Conservation (phyloP, 441 rosid species). For the Monsonia emarginata region DNA sequence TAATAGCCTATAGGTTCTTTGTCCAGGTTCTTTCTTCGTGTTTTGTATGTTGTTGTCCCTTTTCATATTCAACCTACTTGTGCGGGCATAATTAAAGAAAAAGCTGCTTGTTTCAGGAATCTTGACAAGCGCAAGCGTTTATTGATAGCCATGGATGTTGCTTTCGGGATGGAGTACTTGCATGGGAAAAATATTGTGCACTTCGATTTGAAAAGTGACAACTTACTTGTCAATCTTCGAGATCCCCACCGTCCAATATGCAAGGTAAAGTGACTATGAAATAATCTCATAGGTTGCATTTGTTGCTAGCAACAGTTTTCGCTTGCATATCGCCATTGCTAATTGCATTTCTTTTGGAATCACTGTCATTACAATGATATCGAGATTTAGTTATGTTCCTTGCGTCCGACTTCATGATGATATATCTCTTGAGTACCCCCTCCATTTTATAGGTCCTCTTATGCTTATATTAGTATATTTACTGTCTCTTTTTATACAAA, state of each 20-base stretch:
- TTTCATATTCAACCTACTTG: neutral
- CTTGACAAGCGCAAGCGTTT: constrained; percentile 53
- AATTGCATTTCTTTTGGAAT: too few species aligned
- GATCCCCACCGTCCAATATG: constrained; percentile 73
- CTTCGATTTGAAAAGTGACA: constrained; percentile 66
- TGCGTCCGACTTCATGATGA: neutral
- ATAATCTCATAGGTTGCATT: too few species aligned
- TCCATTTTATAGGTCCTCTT: too few species aligned
- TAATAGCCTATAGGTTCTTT: constrained; percentile 9
- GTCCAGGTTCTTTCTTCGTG: neutral
- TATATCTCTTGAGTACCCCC: too few species aligned
- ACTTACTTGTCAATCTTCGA: constrained; percentile 63
- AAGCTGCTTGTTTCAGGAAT: too few species aligned
- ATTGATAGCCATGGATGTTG: constrained; percentile 62
- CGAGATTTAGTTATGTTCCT: too few species aligned
- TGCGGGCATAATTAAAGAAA: too few species aligned
- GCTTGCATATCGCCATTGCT: too few species aligned
- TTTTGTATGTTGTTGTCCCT: neutral
- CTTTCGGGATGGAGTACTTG: constrained; percentile 69
- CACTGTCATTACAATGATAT: too few species aligned
- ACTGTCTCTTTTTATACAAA: too few species aligned
- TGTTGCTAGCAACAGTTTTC: too few species aligned
- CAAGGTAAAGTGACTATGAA: constrained; percentile 30
- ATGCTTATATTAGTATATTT: too few species aligned
- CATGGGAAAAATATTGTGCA: constrained; percentile 67